Evolutionary conservation across 2,329 filamentous ascomycete species (phyloP).

Genomic region (Aspergillus fijiensis): DNA sequence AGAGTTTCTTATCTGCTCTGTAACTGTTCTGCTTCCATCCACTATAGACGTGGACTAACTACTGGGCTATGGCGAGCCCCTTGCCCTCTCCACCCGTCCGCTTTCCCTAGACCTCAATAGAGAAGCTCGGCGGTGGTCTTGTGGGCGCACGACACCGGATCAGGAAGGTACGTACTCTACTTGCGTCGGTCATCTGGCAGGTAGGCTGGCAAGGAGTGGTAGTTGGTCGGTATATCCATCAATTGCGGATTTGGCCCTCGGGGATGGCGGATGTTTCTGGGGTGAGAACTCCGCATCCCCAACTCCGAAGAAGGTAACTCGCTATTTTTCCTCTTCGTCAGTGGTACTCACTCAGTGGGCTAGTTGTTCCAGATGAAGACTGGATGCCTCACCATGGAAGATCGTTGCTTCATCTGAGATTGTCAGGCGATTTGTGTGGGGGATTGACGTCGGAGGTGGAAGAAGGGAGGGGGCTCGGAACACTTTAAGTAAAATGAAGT

Average conservation of each 20-base stretch:
- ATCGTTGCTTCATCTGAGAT: slow-evolving; percentile 3
- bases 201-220: too few species aligned
- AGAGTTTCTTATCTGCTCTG: too few species aligned
- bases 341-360: background rate
- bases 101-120: background rate
- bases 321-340: background rate
- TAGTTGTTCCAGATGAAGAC: background rate
- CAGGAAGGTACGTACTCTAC: background rate
- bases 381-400: background rate
- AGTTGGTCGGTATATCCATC: too few species aligned
- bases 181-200: too few species aligned
- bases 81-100: too few species aligned
- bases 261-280: background rate
- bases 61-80: too few species aligned
- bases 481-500: background rate
- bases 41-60: too few species aligned
- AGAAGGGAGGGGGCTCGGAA: background rate
- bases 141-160: background rate
- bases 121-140: background rate
- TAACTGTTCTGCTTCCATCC: too few species aligned
- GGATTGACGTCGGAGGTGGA: slow-evolving; percentile 3
- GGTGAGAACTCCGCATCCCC: background rate
- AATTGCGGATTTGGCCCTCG: background rate
- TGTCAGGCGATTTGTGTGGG: slow-evolving; percentile 5
- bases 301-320: background rate